Evolutionary conservation across 768 basidiomycete genomes (phyloP).

Genomic region (Russula foetens): DNA sequence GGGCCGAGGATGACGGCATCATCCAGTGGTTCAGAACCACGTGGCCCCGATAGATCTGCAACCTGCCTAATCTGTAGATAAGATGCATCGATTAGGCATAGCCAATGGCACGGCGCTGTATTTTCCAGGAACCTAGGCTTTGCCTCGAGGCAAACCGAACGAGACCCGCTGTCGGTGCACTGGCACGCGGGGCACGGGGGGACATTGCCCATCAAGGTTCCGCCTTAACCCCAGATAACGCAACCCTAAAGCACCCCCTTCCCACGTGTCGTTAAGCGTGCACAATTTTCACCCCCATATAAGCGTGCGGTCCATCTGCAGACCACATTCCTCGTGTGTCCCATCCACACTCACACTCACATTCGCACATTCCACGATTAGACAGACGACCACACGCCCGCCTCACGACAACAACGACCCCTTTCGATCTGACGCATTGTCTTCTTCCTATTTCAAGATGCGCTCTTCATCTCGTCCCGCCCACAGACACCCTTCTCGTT

Average conservation of each 20-base stretch:
- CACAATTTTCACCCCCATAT: conserved; percentile 14
- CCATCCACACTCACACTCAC: conserved; percentile 1
- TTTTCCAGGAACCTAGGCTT: too few species aligned
- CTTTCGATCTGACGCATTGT: conserved; percentile 23
- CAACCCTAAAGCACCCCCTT: not conserved
- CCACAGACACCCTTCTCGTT: conserved; percentile 22
- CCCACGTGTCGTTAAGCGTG: conserved; percentile 6
- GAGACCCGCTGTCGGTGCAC: not conserved
- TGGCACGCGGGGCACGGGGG: not conserved
- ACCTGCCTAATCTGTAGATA: not conserved
- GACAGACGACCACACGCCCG: conserved; percentile 6
- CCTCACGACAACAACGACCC: conserved; percentile 28
- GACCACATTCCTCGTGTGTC: conserved; percentile 18
- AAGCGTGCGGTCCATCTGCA: conserved; percentile 12
- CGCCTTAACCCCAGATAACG: not conserved
- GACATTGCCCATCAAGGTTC: not conserved
- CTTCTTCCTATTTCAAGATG: conserved; percentile 27
- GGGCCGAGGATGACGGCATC: not conserved
- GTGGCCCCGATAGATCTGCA: not conserved
- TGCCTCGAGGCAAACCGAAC: not conserved
- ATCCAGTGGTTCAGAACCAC: not conserved
- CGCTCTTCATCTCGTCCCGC: conserved; percentile 20
- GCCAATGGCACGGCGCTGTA: too few species aligned
- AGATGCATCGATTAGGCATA: not conserved
- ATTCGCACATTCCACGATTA: conserved; percentile 10